Evolutionary conservation across 768 basidiomycete genomes (phyloP), one percentile per base, ranked within the genome.

Genomic region (Suillus bovinus): DNA sequence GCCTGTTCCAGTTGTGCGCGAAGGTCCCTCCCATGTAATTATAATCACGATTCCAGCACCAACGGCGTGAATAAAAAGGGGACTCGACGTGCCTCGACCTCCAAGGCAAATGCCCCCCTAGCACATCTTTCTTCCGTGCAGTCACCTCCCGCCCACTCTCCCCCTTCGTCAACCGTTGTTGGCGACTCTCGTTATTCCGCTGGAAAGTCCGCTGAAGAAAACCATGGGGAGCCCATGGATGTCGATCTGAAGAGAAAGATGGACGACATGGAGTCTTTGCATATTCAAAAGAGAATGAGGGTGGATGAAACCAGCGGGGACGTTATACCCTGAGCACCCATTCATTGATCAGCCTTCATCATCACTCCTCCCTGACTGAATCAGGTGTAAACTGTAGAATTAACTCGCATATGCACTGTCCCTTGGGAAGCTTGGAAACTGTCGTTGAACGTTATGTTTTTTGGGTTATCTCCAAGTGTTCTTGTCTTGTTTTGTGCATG

Each of bases 1-100:
- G 83, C 88, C 31, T 94, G 92, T 72, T 86, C 89, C 59, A 92
- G 91, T 75, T 94, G 92, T 74, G 85, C 87, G 63, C 88, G 90
- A 63, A 81, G 92, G 66, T 83, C 84, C 47, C 80, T 93, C 71
- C 80, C 83, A 49, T 94, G 92, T 79, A 90, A 87, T 73, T 94
- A 93, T 76, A 88, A 88, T 46, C 89, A 93, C 69, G 90, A 91
- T 66, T 77, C 76, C 22, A 66, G 50, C 61, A 62, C 52, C 46
- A 73, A 71, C 9, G 73, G 74, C 24, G 64, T 63, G 38, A 66
- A 66, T 52, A 73, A 77, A 68, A 76, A 85, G 72, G 77, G 78
- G 10, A 63, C 69, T 61, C 79, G 86, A 62, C 81, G 84, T 33
- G 78, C 84, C 33, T 86, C 86, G 46, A 80, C 81, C 34, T 83